Conservation (phyloP, 768 basidiomycete genomes). For the Rhizopogon vesiculosus region DNA sequence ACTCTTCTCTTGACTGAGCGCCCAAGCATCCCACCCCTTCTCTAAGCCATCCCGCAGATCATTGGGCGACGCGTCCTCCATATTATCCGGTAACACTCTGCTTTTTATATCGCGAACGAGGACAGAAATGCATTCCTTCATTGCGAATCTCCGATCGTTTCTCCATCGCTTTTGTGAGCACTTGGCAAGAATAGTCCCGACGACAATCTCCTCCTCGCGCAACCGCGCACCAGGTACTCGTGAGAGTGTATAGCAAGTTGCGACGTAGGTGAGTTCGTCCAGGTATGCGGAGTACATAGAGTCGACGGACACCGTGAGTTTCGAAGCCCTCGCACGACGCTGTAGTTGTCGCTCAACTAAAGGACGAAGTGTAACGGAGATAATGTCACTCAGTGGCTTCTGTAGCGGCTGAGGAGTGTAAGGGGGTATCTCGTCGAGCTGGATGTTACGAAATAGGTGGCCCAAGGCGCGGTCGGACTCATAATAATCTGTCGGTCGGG, state of each 20-base stretch:
- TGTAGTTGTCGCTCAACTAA: conserved; percentile 18
- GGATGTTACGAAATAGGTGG: conserved; percentile 60
- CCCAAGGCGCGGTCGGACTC: conserved; percentile 68
- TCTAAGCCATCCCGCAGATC: conserved; percentile 38
- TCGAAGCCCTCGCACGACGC: conserved; percentile 12
- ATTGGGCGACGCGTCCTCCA: conserved; percentile 17
- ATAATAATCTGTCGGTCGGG: conserved; percentile 64
- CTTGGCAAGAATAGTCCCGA: conserved; percentile 70
- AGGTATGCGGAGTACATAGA: conserved; percentile 47
- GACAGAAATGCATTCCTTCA: conserved; percentile 51
- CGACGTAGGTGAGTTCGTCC: conserved; percentile 68
- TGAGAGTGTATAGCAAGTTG: conserved; percentile 61
- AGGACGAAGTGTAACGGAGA: conserved; percentile 14
- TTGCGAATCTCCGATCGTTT: conserved; percentile 52
- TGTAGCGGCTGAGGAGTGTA: conserved; percentile 6
- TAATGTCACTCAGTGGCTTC: conserved; percentile 28
- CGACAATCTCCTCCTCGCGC: conserved; percentile 68
- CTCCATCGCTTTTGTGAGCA: conserved; percentile 61
- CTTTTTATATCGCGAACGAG: conserved; percentile 48
- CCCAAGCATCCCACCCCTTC: conserved; percentile 65
- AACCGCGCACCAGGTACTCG: conserved; percentile 50
- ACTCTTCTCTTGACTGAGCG: conserved; percentile 39
- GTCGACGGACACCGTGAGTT: conserved; percentile 24
- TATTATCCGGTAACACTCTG: conserved; percentile 30
- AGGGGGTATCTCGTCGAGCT: conserved; percentile 31